phyloP scores from a whole-genome alignment of 768 basidiomycete genomes.

The Termitomyces bulborhizus region DNA sequence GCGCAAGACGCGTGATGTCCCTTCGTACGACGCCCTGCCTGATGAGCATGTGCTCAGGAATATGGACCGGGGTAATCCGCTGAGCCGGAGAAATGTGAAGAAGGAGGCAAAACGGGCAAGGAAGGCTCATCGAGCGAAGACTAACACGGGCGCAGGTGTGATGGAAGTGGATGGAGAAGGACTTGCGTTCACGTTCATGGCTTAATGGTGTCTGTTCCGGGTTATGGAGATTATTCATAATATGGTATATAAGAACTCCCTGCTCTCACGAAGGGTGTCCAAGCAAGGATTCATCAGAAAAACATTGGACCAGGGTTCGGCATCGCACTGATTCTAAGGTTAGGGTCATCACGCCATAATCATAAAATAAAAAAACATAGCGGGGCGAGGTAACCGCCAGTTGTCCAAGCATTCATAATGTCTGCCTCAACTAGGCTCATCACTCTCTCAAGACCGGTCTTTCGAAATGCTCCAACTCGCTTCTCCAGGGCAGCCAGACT shows the following conservation, averaged over 20 bases:
- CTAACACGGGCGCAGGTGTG: slow-evolving; percentile 15
- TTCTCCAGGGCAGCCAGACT: slow-evolving; percentile 1
- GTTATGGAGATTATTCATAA: background rate
- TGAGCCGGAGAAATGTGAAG: slow-evolving; percentile 51
- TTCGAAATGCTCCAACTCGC: background rate
- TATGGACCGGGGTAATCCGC: slow-evolving; percentile 52
- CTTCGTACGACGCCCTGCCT: slow-evolving; percentile 44
- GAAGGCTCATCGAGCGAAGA: slow-evolving; percentile 38
- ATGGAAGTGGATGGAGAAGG: slow-evolving; percentile 47
- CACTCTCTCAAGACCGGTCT: background rate
- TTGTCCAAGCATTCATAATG: slow-evolving; percentile 4
- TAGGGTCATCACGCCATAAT: slow-evolving; percentile 15
- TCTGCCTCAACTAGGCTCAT: slow-evolving; percentile 4
- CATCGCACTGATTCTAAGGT: slow-evolving; percentile 11
- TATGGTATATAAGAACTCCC: background rate
- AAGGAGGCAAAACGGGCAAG: slow-evolving; percentile 57
- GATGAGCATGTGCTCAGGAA: slow-evolving; percentile 36
- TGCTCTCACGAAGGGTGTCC: background rate
- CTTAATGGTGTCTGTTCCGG: background rate
- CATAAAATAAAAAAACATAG: background rate
- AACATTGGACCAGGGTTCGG: background rate
- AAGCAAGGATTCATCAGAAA: no score
- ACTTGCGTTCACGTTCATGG: slow-evolving; percentile 44
- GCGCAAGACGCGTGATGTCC: slow-evolving; percentile 49
- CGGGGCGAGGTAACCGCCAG: background rate